Conservation (phyloP, 1,139 yeast species). For the Petasospora fabianii region DNA sequence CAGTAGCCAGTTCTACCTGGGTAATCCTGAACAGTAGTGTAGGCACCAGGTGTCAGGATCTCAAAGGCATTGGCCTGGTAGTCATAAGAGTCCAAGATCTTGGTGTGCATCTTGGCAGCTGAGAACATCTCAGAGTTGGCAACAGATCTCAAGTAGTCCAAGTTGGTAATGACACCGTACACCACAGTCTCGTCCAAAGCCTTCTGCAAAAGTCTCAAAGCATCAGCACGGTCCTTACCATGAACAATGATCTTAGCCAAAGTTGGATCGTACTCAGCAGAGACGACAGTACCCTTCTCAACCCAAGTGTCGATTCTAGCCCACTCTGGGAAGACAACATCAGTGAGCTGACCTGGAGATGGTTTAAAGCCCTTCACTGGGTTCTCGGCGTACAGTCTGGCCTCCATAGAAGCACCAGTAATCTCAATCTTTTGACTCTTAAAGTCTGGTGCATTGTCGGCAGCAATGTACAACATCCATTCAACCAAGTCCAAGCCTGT, state of each 20-base stretch:
- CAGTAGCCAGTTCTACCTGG: conserved; percentile 91
- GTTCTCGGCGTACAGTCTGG: conserved; percentile 92
- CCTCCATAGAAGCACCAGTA: conserved; percentile 93
- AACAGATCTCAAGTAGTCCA: conserved; percentile 84
- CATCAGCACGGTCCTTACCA: conserved; percentile 84
- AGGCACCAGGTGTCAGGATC: conserved; percentile 82
- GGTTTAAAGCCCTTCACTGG: conserved; percentile 95
- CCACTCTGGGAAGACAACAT: conserved; percentile 79
- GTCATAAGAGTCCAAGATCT: conserved; percentile 76
- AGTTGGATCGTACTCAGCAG: conserved; percentile 96
- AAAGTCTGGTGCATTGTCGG: conserved; percentile 81
- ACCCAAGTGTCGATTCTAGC: conserved; percentile 97
- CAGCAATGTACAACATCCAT: conserved; percentile 94
- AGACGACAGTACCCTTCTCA: conserved; percentile 78
- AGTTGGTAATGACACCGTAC: conserved; percentile 83
- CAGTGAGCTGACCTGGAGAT: conserved; percentile 90
- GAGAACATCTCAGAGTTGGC: conserved; percentile 82
- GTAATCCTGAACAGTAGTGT: conserved; percentile 92
- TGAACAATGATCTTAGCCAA: conserved; percentile 94
- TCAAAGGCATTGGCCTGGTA: conserved; percentile 85
- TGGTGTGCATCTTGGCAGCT: conserved; percentile 79
- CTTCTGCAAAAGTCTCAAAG: conserved; percentile 65
- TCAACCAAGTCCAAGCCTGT: conserved; percentile 94
- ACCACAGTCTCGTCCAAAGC: conserved; percentile 87
- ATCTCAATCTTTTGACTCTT: conserved; percentile 48